phyloP scores from a whole-genome alignment of 768 basidiomycete species.

The Heimioporus sp. region DNA sequence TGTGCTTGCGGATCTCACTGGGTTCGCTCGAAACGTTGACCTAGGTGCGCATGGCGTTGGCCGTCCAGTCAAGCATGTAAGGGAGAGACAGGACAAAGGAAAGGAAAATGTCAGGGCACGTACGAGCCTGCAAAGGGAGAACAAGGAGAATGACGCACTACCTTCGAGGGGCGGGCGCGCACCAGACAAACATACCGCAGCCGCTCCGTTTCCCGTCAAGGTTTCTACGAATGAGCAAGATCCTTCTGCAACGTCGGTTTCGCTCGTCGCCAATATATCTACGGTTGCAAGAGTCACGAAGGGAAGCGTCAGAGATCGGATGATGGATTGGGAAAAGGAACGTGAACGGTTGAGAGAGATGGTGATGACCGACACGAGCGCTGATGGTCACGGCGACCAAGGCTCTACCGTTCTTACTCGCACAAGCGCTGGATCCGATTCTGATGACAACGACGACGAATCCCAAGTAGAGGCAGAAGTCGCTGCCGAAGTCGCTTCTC shows the following conservation, averaged over 20 bases:
- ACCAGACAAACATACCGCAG: not conserved
- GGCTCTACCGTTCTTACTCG: slow-evolving; percentile 21
- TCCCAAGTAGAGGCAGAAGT: slow-evolving; percentile 26
- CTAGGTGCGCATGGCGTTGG: slow-evolving; percentile 29
- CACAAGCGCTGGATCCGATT: slow-evolving; percentile 10
- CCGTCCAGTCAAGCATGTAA: slow-evolving; percentile 7
- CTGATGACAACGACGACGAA: slow-evolving; percentile 14
- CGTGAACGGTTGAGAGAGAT: slow-evolving; percentile 68
- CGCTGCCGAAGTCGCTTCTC: slow-evolving; percentile 17
- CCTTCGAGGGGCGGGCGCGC: slow-evolving; percentile 8
- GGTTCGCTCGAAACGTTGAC: slow-evolving; percentile 33
- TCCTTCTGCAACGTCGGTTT: slow-evolving; percentile 4
- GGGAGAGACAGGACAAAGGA: slow-evolving; percentile 29
- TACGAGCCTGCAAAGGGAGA: slow-evolving; percentile 17
- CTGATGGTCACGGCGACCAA: slow-evolving; percentile 39
- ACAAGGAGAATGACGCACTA: slow-evolving; percentile 29
- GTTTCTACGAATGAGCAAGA: slow-evolving; percentile 16
- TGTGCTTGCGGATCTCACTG: slow-evolving; percentile 41
- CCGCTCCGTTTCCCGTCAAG: slow-evolving; percentile 12
- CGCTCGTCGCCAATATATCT: slow-evolving; percentile 18
- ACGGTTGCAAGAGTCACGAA: slow-evolving; percentile 16
- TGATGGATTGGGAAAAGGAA: slow-evolving; percentile 77
- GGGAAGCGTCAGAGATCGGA: slow-evolving; percentile 51
- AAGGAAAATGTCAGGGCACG: slow-evolving; percentile 22
- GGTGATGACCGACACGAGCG: slow-evolving; percentile 57